Evolutionary conservation across 2,329 filamentous ascomycete genomes (phyloP), one percentile per base, ranked within the genome.

Genomic region (Claviceps sp.): DNA sequence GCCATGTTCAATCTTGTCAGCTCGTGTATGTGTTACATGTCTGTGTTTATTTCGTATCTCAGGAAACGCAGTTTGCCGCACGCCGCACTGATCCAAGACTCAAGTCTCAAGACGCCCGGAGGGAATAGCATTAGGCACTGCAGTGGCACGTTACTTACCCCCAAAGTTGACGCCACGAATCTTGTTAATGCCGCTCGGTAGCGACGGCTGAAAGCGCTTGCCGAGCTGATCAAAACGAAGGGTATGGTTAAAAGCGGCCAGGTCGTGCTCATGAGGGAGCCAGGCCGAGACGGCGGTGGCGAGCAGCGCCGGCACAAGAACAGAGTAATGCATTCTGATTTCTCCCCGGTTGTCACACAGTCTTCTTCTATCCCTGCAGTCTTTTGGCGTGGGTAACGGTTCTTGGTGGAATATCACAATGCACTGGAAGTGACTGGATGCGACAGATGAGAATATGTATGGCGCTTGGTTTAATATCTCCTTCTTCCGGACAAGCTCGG

Each of bases 91-190:
- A 34, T 30, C 9, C 26, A 30, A 22, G 20, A 4, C 22, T 22
- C 22, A 22, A 22, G 20, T 22, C 22, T 22, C 22, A 22, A 34
- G 9, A 11, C 30, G 4, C 30, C 8, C 30, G 9, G 30, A 11
- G 30, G 30, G 30, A 7, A 24, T 24, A 1, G 24, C 1, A 34
- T 11, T 34, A 4, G 38, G 38, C 38, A 41, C n/a, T n/a, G 38
- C n/a, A 41, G 18, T n/a, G 38, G 16, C 38, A n/a, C 8, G n/a
- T 24, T 24, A 22, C 41, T 24, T 67, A 18, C 71, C 70, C 20
- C 76, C 74, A 43, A 78, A 65, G 59, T 78, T 78, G 53, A 79
- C 75, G 42, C 75, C 76, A 7, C 74, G 71, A 53, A 78, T 72
- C 59, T 75, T 76, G 16, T 47, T 55, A 13, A 56, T 44, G 34